A percentile compares a stretch with the other conserved stretches of the same genome.
Evolutionary conservation across 306 rosid species (phyloP).

Genomic region (Datisca glomerata): DNA sequence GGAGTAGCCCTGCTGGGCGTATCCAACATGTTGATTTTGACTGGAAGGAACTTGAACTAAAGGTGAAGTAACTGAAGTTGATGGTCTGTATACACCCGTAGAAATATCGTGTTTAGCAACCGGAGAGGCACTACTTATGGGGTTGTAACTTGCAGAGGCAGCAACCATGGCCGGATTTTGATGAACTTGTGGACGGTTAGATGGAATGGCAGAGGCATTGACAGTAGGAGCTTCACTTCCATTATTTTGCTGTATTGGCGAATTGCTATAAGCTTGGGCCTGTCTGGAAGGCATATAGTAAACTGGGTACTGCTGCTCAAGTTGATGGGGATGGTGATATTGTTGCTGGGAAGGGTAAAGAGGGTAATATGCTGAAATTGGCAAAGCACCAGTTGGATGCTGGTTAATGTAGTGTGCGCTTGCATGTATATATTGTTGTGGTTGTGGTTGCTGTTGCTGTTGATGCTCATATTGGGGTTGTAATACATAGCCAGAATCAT

Average conservation of each 20-base stretch:
- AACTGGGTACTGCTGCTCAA: constrained; percentile 63
- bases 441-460: constrained; percentile 34
- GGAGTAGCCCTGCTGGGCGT: constrained; percentile 36
- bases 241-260: constrained; percentile 57
- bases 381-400: constrained; percentile 37
- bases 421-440: constrained; percentile 41
- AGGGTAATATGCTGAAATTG: constrained; percentile 57
- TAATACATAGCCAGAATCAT: constrained; percentile 61
- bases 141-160: constrained; percentile 39
- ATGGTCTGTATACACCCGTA: constrained; percentile 51
- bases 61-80: constrained; percentile 38
- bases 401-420: constrained; percentile 75
- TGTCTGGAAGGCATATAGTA: constrained; percentile 76
- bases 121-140: constrained; percentile 48
- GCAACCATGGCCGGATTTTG: constrained; percentile 43
- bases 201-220: constrained; percentile 23
- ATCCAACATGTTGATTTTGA: constrained; percentile 77
- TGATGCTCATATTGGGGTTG: constrained; percentile 61
- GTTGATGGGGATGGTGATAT: constrained; percentile 46
- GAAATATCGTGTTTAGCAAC: constrained; percentile 56
- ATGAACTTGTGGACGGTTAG: constrained; percentile 50
- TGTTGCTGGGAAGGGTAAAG: constrained; percentile 83
- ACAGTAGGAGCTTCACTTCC: constrained; percentile 36
- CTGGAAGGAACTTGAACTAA: constrained; percentile 62
- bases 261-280: constrained; percentile 46